These are phyloP conservation scores for Triadica sebifera DNA, from an alignment of 345 rosid species.

Conservation along the genomic window DNA sequence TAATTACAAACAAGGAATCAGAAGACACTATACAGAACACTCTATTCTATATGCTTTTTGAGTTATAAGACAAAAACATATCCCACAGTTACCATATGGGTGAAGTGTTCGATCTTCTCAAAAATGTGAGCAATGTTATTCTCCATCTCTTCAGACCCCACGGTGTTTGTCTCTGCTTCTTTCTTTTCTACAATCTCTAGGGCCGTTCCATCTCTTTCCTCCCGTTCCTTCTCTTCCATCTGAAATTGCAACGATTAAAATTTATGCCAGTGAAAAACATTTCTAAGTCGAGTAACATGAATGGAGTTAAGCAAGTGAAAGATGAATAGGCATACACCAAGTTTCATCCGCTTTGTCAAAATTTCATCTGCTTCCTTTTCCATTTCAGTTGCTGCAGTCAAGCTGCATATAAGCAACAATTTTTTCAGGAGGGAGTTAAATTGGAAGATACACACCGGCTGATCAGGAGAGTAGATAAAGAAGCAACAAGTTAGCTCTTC, in stretches of 20 bases:
- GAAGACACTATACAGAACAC: too few relatives aligned
- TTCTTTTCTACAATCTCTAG: conserved; percentile 46
- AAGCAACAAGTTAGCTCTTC: background rate
- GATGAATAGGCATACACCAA: conserved; percentile 39
- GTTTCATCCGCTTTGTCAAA: conserved; percentile 59
- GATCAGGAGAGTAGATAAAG: background rate
- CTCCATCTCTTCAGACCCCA: conserved; percentile 82
- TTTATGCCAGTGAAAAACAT: background rate
- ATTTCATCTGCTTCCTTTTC: conserved; percentile 43
- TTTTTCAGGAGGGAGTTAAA: background rate
- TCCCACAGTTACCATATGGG: conserved; percentile 52
- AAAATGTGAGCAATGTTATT: conserved; percentile 52
- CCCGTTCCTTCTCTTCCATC: conserved; percentile 50
- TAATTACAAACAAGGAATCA: background rate
- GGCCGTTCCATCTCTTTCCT: conserved; percentile 30
- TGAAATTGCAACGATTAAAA: conserved; percentile 12
- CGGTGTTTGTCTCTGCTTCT: conserved; percentile 45
- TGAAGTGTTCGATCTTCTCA: conserved; percentile 76
- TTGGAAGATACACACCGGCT: background rate
- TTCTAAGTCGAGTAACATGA: background rate
- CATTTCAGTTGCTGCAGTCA: conserved; percentile 27
- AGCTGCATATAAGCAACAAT: conserved; percentile 1
- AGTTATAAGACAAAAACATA: conserved; percentile 1
- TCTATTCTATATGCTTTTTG: background rate
- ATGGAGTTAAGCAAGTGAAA: background rate